Conservation (phyloP, 768 basidiomycete species). For the Cyclocybe cylindracea region DNA sequence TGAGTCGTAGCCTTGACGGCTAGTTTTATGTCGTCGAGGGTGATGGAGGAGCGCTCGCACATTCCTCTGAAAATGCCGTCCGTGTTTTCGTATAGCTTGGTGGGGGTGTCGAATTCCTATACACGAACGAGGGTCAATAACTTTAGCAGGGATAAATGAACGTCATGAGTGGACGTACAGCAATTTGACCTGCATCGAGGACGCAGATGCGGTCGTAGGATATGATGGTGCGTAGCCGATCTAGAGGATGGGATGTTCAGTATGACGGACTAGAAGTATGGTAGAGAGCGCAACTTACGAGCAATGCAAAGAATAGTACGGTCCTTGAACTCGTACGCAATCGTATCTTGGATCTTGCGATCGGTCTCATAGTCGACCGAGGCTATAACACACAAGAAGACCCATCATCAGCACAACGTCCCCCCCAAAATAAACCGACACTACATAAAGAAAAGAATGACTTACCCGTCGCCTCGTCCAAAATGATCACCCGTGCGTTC, state of each 20-base stretch:
- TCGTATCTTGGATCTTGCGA: conserved; percentile 88
- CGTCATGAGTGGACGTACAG: conserved; percentile 42
- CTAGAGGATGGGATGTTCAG: conserved; percentile 30
- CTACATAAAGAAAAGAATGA: not conserved
- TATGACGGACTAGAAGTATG: not conserved
- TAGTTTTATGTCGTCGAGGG: conserved; percentile 63
- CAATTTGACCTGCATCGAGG: conserved; percentile 77
- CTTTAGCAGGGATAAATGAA: not conserved
- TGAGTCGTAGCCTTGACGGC: conserved; percentile 28
- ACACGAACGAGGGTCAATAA: not conserved
- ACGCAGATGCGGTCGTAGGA: conserved; percentile 89
- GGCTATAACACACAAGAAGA: conserved; percentile 37
- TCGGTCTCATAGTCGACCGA: conserved; percentile 91
- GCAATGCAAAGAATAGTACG: conserved; percentile 88
- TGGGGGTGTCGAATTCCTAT: conserved; percentile 83
- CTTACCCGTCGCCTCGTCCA: conserved; percentile 86
- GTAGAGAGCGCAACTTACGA: conserved; percentile 47
- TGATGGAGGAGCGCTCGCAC: conserved; percentile 83
- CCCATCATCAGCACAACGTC: not conserved
- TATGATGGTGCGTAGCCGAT: conserved; percentile 86
- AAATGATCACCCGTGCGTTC: conserved; percentile 77
- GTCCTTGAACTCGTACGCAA: conserved; percentile 79
- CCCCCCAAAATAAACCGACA: not conserved
- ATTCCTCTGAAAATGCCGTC: conserved; percentile 81
- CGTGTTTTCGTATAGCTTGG: conserved; percentile 53